A percentile compares a stretch with the other conserved stretches of the same genome.
Conservation (phyloP, 2,329 filamentous ascomycete genomes). For the Colletotrichum musae region DNA sequence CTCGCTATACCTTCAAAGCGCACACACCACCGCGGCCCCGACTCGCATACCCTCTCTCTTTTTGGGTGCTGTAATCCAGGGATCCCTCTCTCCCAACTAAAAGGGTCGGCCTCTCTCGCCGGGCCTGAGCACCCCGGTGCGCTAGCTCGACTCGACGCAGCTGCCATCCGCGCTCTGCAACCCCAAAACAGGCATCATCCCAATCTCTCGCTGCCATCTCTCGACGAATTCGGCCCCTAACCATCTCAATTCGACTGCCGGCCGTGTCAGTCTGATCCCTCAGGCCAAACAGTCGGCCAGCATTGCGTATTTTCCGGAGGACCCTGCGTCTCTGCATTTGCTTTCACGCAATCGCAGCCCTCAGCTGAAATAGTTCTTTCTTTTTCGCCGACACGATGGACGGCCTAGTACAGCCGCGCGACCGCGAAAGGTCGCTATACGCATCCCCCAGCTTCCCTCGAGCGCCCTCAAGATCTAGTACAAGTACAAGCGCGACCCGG, state of each 20-base stretch:
- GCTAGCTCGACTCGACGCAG: constrained; percentile 22
- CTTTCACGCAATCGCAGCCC: not conserved
- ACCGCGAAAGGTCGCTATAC: constrained; percentile 32
- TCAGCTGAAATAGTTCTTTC: not conserved
- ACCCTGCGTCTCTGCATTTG: not conserved
- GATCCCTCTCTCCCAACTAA: constrained; percentile 10
- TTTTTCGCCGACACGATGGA: constrained; percentile 34
- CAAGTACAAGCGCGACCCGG: constrained; percentile 35
- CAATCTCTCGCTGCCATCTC: not conserved
- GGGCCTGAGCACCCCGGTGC: constrained; percentile 1
- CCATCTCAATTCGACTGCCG: constrained; percentile 17
- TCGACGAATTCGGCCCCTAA: not conserved
- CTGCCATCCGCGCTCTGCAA: constrained; percentile 21
- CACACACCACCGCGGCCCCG: constrained; percentile 19
- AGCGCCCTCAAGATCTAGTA: constrained; percentile 63
- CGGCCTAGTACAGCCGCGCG: constrained; percentile 17
- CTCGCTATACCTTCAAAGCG: constrained; percentile 37
- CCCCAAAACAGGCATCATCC: constrained; percentile 34
- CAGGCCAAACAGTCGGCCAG: constrained; percentile 13
- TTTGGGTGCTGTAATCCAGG: not conserved
- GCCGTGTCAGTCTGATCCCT: not conserved
- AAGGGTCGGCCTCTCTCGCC: not conserved
- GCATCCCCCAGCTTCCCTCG: constrained; percentile 51
- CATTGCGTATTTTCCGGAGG: not conserved
- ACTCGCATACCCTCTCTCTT: not conserved